Base-by-base conservation (phyloP, 1,284 basidiomycete genomes). In the Tilletia caries region DNA sequence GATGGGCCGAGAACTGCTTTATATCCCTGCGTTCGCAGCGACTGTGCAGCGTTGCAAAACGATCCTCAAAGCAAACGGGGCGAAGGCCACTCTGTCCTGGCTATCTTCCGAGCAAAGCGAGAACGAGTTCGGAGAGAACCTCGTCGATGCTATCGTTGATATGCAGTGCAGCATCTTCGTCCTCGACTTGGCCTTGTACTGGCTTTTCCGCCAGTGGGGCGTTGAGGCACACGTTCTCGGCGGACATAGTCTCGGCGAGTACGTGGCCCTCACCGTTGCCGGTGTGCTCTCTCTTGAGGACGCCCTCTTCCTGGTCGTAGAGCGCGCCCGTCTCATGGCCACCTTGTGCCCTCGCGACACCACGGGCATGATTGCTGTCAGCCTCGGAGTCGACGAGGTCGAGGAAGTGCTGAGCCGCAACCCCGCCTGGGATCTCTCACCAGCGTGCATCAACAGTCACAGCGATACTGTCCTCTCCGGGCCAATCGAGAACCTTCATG, bases 181-280 rank as follows among this genome's bases (percentile, higher is more conserved):
- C 1, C 27, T 69, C 64, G 74, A 77, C 37, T 68, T 72, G 3
- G 65, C 68, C 0, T 60, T 77, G 18, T 67, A 70, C 10, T 65
- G 65, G 29, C 67, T 75, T 68, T 60, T 74, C 52, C 41, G 41
- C 20, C 65, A 64, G 41, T 77, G 76, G 76, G 74, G 74, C 3
- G 29, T 75, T 23, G 41, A 67, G 44, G 70, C 73, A 1, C 43
- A 64, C 1, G 71, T 69, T 60, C 67, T 73, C 10, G 68, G 68
- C 15, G 76, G 76, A 5, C 76, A 77, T 60, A 73, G 71, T 27
- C 76, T 77, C 15, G 76, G 76, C 3, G 74, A 77, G 64, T 77
- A 77, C 66, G 65, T 73, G 4, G 74, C 74, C 2, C 68, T 75
- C 13, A 72, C 69, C 66, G 29, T 72, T 27, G 68, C 73, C 15